Evolutionary conservation across 352 stramenopile species (phyloP), one percentile per base, ranked within the genome.

Genomic region (Phytophthora tubulina): DNA sequence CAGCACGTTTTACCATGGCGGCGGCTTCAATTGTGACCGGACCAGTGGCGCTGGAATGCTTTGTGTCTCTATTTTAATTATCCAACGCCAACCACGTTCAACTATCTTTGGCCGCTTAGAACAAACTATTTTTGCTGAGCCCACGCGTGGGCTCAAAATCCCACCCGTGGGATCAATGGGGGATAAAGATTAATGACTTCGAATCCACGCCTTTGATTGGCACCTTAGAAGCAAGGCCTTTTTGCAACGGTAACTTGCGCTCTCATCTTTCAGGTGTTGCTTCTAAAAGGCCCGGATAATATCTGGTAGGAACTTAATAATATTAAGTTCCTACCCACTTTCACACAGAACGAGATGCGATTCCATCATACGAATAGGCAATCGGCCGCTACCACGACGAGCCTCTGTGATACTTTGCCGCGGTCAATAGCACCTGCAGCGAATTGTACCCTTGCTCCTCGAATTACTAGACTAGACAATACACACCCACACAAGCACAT

Each of bases 391-490:
- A 27, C 44, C 17, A 48, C 15, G 21, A 21, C 21, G 21, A 21
- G 21, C 21, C 21, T 21, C 21, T 21, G 17, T 36, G n/a, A 46
- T 3, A 58, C 21, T 32, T n/a, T 31, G n/a, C 39, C 33, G 41
- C 27, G 57, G 17, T 31, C 49, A 56, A 21, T 49, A 86, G 69
- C 9, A 84, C 83, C 42, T 89, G 75, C 3, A 95, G 46, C 8
- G 83, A 82, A 38, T 91, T 91, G 59, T 90, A 96, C 4, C 84
- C 83, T 67, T 77, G 76, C 15, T 68, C 41, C n/a, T 79, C 65
- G 10, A 94, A 77, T 86, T 86, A 21, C 21, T 1, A 21, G 21
- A 96, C 87, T 93, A 50, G 11, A 32, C 32, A 21, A 36, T 46
- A 42, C 54, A 31, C 35, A 32, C 2, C 46, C 13, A 53, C 10